Base-by-base conservation (phyloP, 306 rosid genomes). In the Pterocarpus santalinus region DNA sequence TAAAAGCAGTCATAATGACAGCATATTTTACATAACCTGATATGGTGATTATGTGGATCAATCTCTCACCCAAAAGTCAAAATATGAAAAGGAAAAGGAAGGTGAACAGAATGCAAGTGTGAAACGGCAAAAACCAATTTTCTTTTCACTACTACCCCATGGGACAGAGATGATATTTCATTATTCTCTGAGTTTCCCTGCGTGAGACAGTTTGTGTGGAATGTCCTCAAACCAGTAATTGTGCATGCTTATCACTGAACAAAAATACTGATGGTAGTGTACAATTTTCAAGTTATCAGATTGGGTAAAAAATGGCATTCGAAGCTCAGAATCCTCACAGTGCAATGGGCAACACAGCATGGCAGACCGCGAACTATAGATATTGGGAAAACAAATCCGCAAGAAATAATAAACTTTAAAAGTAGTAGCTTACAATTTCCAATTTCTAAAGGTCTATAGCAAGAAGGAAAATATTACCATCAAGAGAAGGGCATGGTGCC, bases 401-500 rank as follows among this genome's bases (percentile, higher is more conserved):
- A 65, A 5, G 33, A 4, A 35, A 28, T 13, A 66, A 70, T 7
- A 75, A 61, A 62, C 55, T 70, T 36, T 69, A 62, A 52, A 38
- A 53, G 39, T 3, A 44, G 44, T 35, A 16, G 34, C 53, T 9
- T 7, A 39, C 36, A 28, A 52, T 33, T 2, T 53, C 65, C 7
- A 82, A 82, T 30, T 69, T 47, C 0, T 44, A 65, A 41, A 58
- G 69, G 10, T 44, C 13, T 49, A 33, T 38, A 30, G 43, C 38
- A 52, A 81, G 73, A 51, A 73, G 36, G 8, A 68, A 17, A 81
- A 32, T 3, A 72, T 85, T 90, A 95, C 99, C 99, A 77, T 95
- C 99, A 16, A 95, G 87, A 5, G 99, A 92, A 2, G 98, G 94
- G 80, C 99, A 96, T 12, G 99, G 99, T 11, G 99, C 93, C 16